A percentile compares a stretch with the other conserved stretches of the same genome.
These are phyloP conservation scores for Bruguiera gymnorhiza DNA, from an alignment of 345 rosid genomes.

Conservation along the genomic window DNA sequence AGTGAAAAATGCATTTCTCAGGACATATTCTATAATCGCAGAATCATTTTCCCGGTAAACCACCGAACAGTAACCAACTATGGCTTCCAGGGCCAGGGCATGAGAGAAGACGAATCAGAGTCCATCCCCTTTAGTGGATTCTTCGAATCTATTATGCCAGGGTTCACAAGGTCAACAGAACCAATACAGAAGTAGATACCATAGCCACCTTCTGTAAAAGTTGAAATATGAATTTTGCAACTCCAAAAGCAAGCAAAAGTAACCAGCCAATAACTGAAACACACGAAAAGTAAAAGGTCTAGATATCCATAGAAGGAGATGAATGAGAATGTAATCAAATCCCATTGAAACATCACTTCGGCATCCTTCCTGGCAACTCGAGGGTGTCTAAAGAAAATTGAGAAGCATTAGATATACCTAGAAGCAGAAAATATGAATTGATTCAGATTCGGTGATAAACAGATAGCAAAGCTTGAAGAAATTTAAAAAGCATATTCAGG, in stretches of 20 bases:
- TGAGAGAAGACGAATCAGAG: neutral
- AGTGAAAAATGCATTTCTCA: neutral
- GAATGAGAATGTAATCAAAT: neutral
- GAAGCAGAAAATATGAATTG: conserved; percentile 1
- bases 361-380: no score
- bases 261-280: conserved; percentile 16
- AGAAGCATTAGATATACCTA: neutral
- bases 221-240: conserved; percentile 14
- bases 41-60: neutral
- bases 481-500: neutral
- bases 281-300: conserved; percentile 9
- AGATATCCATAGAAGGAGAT: neutral
- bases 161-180: neutral
- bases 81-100: neutral
- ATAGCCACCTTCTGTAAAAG: conserved; percentile 4
- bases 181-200: neutral
- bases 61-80: neutral
- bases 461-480: conserved; percentile 1
- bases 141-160: neutral
- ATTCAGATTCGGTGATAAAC: conserved; percentile 1
- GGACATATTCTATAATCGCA: neutral
- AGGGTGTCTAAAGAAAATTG: neutral
- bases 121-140: neutral
- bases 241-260: conserved; percentile 20
- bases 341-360: neutral